Evolutionary conservation across 192 early-diverging fungal genomes (phyloP).

Genomic region (Podila minutissima): DNA sequence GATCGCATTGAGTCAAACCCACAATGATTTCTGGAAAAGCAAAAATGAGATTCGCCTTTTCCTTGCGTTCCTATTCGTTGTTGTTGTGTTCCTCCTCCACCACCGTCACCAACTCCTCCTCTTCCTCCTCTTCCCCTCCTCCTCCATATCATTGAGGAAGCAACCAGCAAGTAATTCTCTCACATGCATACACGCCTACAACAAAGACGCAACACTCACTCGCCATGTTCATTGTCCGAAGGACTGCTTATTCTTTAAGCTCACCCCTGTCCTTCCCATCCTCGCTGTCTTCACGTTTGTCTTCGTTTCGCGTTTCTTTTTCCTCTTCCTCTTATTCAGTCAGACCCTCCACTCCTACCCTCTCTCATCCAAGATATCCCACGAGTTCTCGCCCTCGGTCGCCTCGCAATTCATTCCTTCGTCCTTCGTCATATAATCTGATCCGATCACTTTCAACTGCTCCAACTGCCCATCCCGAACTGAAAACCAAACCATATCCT

Average conservation of each 20-base stretch:
- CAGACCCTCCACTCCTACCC: not conserved
- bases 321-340: not conserved
- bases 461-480: slow-evolving; percentile 1
- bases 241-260: slow-evolving; percentile 22
- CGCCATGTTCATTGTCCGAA: slow-evolving; percentile 51
- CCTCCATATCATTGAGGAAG: no score
- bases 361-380: not conserved
- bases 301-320: not conserved
- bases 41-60: no score
- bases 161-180: no score
- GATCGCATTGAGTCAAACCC: no score
- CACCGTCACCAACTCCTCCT: no score
- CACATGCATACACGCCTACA: no score
- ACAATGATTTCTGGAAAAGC: no score
- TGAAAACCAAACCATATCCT: not conserved
- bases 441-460: not conserved
- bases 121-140: no score
- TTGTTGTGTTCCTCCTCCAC: no score
- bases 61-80: no score
- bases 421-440: not conserved
- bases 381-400: not conserved
- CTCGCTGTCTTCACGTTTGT: not conserved
- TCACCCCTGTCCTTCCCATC: not conserved
- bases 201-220: no score
- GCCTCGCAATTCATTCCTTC: not conserved